Conservation (phyloP, 306 rosid genomes). For the Prunus campanulata region DNA sequence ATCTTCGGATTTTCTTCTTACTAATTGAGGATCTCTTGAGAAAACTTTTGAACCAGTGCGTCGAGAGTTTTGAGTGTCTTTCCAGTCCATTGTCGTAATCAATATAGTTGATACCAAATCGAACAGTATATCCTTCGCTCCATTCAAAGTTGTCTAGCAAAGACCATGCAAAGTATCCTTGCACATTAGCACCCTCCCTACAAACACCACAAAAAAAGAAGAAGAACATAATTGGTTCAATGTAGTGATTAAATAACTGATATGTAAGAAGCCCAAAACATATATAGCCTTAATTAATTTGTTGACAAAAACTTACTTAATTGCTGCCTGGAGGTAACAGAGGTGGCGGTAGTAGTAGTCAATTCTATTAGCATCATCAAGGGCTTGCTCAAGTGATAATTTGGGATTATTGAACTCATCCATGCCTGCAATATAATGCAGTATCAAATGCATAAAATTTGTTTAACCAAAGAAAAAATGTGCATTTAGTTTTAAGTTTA, state of each 20-base stretch:
- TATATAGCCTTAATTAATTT: neutral
- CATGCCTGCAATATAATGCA: constrained; percentile 29
- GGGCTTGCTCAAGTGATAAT: neutral
- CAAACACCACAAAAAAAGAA: neutral
- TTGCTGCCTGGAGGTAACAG: neutral
- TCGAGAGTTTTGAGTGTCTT: neutral
- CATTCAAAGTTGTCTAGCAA: too few species aligned
- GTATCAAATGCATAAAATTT: too few species aligned
- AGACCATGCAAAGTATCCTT: constrained; percentile 65
- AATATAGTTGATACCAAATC: too few species aligned
- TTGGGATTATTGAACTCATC: constrained; percentile 50
- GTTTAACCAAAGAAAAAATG: too few species aligned
- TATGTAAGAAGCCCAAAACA: neutral
- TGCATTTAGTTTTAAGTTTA: too few species aligned
- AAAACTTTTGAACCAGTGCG: too few species aligned
- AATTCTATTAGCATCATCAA: constrained; percentile 40
- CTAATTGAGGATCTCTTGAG: too few species aligned
- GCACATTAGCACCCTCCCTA: constrained; percentile 58
- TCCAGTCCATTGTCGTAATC: too few species aligned
- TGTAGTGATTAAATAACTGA: too few species aligned
- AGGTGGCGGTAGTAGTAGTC: constrained; percentile 44
- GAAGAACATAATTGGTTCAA: neutral
- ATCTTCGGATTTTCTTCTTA: too few species aligned
- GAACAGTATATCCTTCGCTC: too few species aligned
- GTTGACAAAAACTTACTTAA: constrained; percentile 33